phyloP scores from a whole-genome alignment of 805 yeast genomes.

The Kluyveromyces aestuarii region DNA sequence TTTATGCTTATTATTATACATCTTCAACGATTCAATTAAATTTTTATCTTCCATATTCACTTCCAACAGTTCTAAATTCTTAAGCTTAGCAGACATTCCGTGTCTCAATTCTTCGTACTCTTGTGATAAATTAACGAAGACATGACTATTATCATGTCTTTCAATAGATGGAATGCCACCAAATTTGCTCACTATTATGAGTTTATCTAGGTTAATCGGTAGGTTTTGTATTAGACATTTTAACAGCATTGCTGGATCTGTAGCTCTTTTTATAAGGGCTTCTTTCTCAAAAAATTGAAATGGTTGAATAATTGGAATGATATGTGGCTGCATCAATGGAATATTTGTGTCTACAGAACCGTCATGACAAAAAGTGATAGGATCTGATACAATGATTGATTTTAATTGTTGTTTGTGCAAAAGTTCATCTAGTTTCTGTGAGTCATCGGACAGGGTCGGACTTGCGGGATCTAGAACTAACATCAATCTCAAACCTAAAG shows the following conservation, averaged over 20 bases:
- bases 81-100: slow-evolving; percentile 4
- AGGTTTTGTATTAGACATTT: slow-evolving; percentile 27
- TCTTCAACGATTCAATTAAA: slow-evolving; percentile 13
- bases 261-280: slow-evolving; percentile 32
- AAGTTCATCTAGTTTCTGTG: slow-evolving; percentile 19
- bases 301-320: slow-evolving; percentile 50
- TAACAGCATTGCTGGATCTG: slow-evolving; percentile 31
- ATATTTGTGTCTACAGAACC: slow-evolving; percentile 24
- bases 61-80: background rate
- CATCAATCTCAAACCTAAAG: slow-evolving; percentile 63
- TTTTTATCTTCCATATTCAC: background rate
- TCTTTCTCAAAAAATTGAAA: slow-evolving; percentile 51
- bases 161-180: slow-evolving; percentile 93
- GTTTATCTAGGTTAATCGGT: slow-evolving; percentile 54
- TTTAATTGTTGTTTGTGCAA: slow-evolving; percentile 14
- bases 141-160: slow-evolving; percentile 74
- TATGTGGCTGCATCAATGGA: slow-evolving; percentile 10
- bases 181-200: slow-evolving; percentile 64
- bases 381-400: slow-evolving; percentile 21
- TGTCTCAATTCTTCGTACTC: slow-evolving; percentile 36
- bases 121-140: slow-evolving; percentile 75
- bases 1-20: slow-evolving; percentile 12
- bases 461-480: slow-evolving; percentile 41
- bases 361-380: slow-evolving; percentile 9
- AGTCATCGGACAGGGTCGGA: slow-evolving; percentile 10